Percentiles rank a stretch among this genome's conserved stretches.
Conservation (phyloP, 2,329 filamentous ascomycete genomes). For the Penicillium italicum region DNA sequence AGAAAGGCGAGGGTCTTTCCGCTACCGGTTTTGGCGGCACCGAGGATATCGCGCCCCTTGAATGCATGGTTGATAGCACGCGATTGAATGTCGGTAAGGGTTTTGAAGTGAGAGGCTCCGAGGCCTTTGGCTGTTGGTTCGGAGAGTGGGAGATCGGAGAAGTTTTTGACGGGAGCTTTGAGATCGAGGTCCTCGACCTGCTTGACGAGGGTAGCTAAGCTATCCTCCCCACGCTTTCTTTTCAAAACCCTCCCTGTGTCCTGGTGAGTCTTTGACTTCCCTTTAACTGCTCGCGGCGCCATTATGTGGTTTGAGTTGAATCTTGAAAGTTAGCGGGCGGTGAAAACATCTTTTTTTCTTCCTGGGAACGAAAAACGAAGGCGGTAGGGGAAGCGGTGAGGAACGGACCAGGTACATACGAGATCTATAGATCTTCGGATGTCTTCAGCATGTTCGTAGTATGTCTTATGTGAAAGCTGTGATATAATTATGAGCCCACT, state of each 20-base stretch:
- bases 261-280: conserved; percentile 26
- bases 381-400: conserved; percentile 3
- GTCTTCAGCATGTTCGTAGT: not conserved
- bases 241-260: conserved; percentile 38
- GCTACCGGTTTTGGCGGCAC: conserved; percentile 90
- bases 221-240: conserved; percentile 46
- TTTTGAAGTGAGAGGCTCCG: conserved; percentile 81
- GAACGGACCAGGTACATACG: not conserved
- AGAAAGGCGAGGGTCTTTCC: conserved; percentile 95
- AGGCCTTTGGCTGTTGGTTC: conserved; percentile 74
- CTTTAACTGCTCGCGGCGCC: conserved; percentile 31
- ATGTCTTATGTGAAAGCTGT: not conserved
- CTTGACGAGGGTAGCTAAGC: conserved; percentile 41
- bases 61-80: conserved; percentile 84
- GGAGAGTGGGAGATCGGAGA: conserved; percentile 82
- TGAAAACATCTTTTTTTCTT: conserved; percentile 18
- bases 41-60: conserved; percentile 82
- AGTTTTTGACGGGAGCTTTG: conserved; percentile 58
- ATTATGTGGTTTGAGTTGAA: conserved; percentile 24
- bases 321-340: conserved; percentile 5
- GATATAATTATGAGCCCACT: not conserved
- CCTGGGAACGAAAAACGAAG: not conserved
- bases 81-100: conserved; percentile 85
- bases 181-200: conserved; percentile 46
- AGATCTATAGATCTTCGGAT: not conserved